phyloP scores from a whole-genome alignment of 805 yeast genomes.

The Starmerella vaccinii region DNA sequence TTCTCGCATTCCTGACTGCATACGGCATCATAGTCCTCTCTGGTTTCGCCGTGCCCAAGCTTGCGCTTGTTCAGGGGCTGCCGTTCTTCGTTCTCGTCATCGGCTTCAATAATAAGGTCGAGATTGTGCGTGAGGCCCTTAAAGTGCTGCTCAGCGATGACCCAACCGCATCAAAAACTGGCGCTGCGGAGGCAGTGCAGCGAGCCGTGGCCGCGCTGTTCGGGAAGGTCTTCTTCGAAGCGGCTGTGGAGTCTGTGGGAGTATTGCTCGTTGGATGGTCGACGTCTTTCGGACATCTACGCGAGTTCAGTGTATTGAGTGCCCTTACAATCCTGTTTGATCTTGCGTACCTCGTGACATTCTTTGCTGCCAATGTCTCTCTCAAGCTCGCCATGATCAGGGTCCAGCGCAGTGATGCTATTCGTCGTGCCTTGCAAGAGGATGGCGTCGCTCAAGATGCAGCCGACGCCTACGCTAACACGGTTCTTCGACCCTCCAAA shows the following conservation, averaged over 20 bases:
- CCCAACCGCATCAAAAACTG: conserved; percentile 15
- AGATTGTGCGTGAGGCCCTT: conserved; percentile 43
- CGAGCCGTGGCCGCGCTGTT: conserved; percentile 33
- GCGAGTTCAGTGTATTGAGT: conserved; percentile 69
- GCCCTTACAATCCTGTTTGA: conserved; percentile 64
- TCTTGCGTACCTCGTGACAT: conserved; percentile 61
- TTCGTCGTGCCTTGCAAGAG: conserved; percentile 76
- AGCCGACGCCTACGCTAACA: conserved; percentile 32
- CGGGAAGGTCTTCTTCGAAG: conserved; percentile 54
- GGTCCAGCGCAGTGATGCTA: conserved; percentile 69
- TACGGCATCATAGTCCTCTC: conserved; percentile 49
- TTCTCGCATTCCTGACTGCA: conserved; percentile 76
- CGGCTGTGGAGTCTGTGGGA: conserved; percentile 59
- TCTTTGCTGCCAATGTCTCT: conserved; percentile 72
- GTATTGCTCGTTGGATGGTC: conserved; percentile 47
- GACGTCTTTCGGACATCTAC: conserved; percentile 54
- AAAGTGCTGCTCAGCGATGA: conserved; percentile 22
- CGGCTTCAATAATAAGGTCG: conserved; percentile 80
- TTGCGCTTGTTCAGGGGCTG: conserved; percentile 76
- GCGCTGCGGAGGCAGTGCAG: conserved; percentile 38
- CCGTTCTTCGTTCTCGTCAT: conserved; percentile 88
- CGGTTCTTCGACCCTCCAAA: conserved; percentile 21
- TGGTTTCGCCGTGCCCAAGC: conserved; percentile 53
- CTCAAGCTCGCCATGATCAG: conserved; percentile 80
- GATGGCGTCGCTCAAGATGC: conserved; percentile 85